Evolutionary conservation across 345 rosid species (phyloP).

Genomic region (Citrus hindsii): DNA sequence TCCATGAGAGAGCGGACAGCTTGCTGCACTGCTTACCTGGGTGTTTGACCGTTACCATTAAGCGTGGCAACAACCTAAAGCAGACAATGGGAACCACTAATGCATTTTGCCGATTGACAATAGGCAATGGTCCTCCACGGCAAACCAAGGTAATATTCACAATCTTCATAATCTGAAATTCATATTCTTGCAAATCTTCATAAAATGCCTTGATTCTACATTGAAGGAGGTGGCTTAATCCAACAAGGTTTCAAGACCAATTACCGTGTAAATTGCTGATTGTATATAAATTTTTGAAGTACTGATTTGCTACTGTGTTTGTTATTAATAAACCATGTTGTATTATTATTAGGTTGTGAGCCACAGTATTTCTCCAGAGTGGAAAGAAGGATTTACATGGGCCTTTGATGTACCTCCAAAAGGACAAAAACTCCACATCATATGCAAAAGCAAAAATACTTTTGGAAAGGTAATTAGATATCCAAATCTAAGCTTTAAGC

Average conservation of each 20-base stretch:
- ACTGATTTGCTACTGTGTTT: not conserved
- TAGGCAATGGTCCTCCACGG: slow-evolving; percentile 80
- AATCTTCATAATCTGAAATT: not conserved
- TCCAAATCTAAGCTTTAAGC: not conserved
- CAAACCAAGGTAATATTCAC: slow-evolving; percentile 68
- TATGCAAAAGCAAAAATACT: slow-evolving; percentile 89
- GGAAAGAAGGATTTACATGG: slow-evolving; percentile 92
- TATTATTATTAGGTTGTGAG: slow-evolving; percentile 53
- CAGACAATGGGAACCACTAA: slow-evolving; percentile 77
- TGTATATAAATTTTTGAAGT: not conserved
- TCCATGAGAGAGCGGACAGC: slow-evolving; percentile 80
- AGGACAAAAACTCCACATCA: slow-evolving; percentile 88
- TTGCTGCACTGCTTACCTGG: slow-evolving; percentile 93
- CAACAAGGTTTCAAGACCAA: not conserved
- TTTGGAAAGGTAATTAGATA: slow-evolving; percentile 70
- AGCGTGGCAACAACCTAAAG: slow-evolving; percentile 79
- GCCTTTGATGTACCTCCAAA: slow-evolving; percentile 89
- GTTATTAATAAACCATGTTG: not conserved
- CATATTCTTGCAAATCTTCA: not conserved
- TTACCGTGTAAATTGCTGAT: not conserved
- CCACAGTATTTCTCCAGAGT: slow-evolving; percentile 68
- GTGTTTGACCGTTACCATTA: slow-evolving; percentile 69
- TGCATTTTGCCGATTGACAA: slow-evolving; percentile 78
- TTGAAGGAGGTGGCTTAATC: not conserved
- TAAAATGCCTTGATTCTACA: not conserved